Evolutionary conservation across 768 basidiomycete genomes (phyloP).

Genomic region (Pholiota molesta): DNA sequence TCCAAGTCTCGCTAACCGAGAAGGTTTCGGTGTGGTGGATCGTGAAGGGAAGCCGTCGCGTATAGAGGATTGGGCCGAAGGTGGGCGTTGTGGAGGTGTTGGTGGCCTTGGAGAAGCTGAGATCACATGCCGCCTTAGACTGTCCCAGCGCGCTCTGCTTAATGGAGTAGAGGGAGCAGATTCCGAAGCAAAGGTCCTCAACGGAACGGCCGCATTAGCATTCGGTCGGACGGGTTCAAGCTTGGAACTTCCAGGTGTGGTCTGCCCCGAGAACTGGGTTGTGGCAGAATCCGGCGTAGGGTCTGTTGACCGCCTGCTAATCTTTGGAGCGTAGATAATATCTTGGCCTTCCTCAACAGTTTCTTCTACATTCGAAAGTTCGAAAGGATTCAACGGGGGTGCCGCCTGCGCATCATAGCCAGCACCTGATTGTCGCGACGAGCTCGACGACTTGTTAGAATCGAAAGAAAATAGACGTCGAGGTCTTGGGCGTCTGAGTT

Average conservation of each 20-base stretch:
- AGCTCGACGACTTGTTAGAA: constrained; percentile 21
- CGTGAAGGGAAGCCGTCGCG: constrained; percentile 19
- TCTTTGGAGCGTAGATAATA: constrained; percentile 7
- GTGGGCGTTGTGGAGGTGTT: constrained; percentile 31
- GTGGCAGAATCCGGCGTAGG: constrained; percentile 3
- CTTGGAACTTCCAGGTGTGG: constrained; percentile 9
- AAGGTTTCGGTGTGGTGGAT: constrained; percentile 48
- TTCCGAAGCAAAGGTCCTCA: constrained; percentile 39
- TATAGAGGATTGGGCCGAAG: constrained; percentile 28
- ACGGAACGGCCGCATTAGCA: constrained; percentile 9
- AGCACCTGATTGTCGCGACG: constrained; percentile 21
- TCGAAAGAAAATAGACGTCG: constrained; percentile 28
- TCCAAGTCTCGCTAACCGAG: constrained; percentile 52
- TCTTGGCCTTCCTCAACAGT: constrained; percentile 13
- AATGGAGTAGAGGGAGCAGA: constrained; percentile 43
- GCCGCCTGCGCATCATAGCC: constrained; percentile 16
- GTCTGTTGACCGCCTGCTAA: constrained; percentile 6
- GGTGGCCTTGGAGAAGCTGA: constrained; percentile 29
- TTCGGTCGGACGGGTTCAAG: constrained; percentile 25
- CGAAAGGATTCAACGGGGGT: constrained; percentile 21
- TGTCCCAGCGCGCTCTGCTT: constrained; percentile 53
- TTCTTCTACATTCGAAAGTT: constrained; percentile 24
- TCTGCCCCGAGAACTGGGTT: constrained; percentile 12
- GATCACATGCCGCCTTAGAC: constrained; percentile 56
- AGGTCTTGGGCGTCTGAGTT: constrained; percentile 16